phyloP scores from a whole-genome alignment of 2,329 filamentous ascomycete genomes.

The Cercospora sojina region DNA sequence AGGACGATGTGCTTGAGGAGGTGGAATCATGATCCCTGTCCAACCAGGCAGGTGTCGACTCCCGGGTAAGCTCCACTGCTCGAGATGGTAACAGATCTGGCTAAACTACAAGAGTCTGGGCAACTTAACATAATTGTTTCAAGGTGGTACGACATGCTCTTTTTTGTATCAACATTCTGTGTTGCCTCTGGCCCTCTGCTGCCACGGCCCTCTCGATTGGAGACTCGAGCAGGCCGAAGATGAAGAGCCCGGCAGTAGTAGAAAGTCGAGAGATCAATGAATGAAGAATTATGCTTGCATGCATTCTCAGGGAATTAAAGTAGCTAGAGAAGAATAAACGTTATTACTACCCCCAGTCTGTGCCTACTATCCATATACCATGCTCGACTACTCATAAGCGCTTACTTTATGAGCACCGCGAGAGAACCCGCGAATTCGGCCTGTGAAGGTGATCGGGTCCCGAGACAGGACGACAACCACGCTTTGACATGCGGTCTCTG shows the following conservation, averaged over 20 bases:
- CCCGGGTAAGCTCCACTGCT: not conserved
- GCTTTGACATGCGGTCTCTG: not conserved
- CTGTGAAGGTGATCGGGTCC: not conserved
- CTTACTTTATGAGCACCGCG: not conserved
- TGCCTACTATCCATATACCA: not conserved
- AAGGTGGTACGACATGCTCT: not conserved
- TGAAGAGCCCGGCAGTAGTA: not conserved
- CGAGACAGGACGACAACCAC: not conserved
- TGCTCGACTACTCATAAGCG: not conserved
- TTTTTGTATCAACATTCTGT: not conserved
- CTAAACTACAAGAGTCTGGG: not conserved
- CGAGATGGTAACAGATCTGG: not conserved
- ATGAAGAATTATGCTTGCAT: not conserved
- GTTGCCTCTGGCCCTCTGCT: not conserved
- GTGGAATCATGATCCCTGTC: not conserved
- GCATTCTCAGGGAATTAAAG: not conserved
- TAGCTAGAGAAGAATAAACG: not conserved
- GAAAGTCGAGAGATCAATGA: not conserved
- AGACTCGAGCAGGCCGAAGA: not conserved
- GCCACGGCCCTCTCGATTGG: not conserved
- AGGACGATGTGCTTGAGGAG: not conserved
- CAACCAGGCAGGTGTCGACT: not conserved
- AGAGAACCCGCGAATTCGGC: not conserved
- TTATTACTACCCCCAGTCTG: not conserved
- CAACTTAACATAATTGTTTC: not conserved